Evolutionary conservation across 768 basidiomycete genomes (phyloP), one percentile per base, ranked within the genome.

Genomic region (Porpolomopsis calyptriformis): DNA sequence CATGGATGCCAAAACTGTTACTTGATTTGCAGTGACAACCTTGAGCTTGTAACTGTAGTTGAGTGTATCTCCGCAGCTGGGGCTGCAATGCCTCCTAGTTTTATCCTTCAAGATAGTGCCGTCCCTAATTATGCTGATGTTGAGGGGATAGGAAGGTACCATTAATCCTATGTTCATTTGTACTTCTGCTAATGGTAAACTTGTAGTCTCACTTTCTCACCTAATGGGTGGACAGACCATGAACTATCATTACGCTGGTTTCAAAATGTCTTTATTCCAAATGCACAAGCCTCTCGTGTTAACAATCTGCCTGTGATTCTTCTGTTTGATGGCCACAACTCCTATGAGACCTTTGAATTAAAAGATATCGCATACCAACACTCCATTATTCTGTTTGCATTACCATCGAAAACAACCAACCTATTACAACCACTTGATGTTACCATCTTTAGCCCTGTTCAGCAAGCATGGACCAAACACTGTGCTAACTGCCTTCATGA

Each of bases 171-270:
- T n/a, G 8, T 22, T 31, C 38, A 18, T 12, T 2, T 27, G 12
- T 18, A 9, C 24, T 25, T 8, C 20, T 40, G 34, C 25, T 45
- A 18, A 43, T 14, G 43, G 16, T n/a, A 25, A 22, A 16, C 50
- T 43, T 18, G 3, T 35, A 56, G 53, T 42, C 37, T 54, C 4
- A 36, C 53, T 7, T 31, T 19, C 5, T 18, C 40, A 9, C 12
- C 47, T 5, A 71, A 65, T 52, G 71, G 71, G 1, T 73, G 69
- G 71, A 71, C 64, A 2, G 58, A 66, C 52, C 55, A 69, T 40
- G 51, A 49, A 9, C 42, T 71, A 6, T 57, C 62, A 24, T 16
- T 33, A 1, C 46, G 62, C n/a, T 73, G 72, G 71, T 66, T 73
- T 29, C 33, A 58, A 40, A 52, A 63, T 6, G 45, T 25, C 14